Evolutionary conservation across 208 protist genomes (phyloP), one percentile per base, ranked within the genome.

Genomic region (Leishmania guyanensis): DNA sequence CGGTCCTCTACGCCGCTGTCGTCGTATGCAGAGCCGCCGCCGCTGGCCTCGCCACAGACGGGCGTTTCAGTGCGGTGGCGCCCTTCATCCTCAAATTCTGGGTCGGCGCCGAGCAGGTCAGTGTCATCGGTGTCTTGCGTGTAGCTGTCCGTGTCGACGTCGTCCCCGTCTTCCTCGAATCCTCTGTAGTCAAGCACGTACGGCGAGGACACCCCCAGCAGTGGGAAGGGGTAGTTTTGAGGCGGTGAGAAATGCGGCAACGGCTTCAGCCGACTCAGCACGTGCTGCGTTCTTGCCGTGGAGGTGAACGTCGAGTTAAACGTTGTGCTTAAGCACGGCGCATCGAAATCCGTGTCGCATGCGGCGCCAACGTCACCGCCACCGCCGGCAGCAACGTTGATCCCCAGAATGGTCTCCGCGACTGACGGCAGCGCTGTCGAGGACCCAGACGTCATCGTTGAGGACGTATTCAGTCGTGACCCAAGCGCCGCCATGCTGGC

Each of bases 181-280:
- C 54, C 78, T 8, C 58, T 58, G 39, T 36, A n/a, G 29, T 53
- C 58, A 48, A 50, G 53, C 20, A 17, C 22, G 76, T 46, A 51
- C 58, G 58, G 8, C 68, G 79, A 83, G 12, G 79, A 51, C 53
- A 64, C 80, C 56, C 53, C 60, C 29, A 58, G 76, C 20, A 84
- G n/a, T 16, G 54, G 81, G 26, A 80, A 80, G 3, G 81, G 56
- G 51, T 80, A 77, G 51, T 74, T 74, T n/a, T 76, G 66, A 8
- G 73, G 78, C 6, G 75, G 81, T 22, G 76, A 58, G 22, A 80
- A 22, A 64, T 39, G 60, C 14, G 76, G 76, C 54, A 80, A 53
- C 0, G 75, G 80, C 68, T 70, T 54, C 48, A 79, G 68, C 64
- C 58, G 66, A 16, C 66, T 46, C 26, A 80, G 75, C 66, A 58